phyloP scores from a whole-genome alignment of 306 rosid species.

The Cicer judaicum region DNA sequence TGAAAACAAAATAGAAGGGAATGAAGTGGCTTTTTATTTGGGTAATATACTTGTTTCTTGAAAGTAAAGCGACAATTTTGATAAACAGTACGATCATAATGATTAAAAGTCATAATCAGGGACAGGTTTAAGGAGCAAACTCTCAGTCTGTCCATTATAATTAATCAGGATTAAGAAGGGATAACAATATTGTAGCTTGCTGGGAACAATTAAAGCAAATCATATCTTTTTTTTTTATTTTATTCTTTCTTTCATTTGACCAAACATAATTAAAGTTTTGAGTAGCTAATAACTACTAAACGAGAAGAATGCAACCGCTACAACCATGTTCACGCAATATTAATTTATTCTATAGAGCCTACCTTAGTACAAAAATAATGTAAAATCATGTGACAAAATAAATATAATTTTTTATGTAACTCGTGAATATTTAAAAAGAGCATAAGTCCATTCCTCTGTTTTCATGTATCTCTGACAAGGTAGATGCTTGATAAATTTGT shows the following conservation, averaged over 20 bases:
- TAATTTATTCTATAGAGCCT: background rate
- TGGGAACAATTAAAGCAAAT: slow-evolving; percentile 23
- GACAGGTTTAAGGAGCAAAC: slow-evolving; percentile 52
- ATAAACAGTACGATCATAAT: slow-evolving; percentile 31
- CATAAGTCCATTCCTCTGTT: background rate
- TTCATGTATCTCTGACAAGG: slow-evolving; percentile 14
- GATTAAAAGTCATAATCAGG: slow-evolving; percentile 46
- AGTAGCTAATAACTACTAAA: slow-evolving; percentile 15
- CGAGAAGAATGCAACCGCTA: slow-evolving; percentile 32
- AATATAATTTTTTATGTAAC: slow-evolving; percentile 39
- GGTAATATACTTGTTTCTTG: slow-evolving; percentile 43
- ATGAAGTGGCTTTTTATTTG: slow-evolving; percentile 29
- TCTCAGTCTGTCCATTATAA: slow-evolving; percentile 12
- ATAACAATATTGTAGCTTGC: slow-evolving; percentile 28
- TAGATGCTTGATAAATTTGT: slow-evolving; percentile 13
- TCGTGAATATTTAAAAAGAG: slow-evolving; percentile 51
- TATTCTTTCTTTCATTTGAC: slow-evolving; percentile 29
- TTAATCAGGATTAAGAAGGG: slow-evolving; percentile 38
- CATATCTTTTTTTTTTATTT: background rate
- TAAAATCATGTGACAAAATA: slow-evolving; percentile 54
- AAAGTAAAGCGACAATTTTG: slow-evolving; percentile 48
- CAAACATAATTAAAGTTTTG: slow-evolving; percentile 32
- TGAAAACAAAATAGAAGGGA: background rate
- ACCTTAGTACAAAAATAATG: slow-evolving; percentile 5
- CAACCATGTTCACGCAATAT: slow-evolving; percentile 31